These are phyloP conservation scores for Candida taoyuanica DNA, from an alignment of 805 yeast genomes.

Conservation along the genomic window DNA sequence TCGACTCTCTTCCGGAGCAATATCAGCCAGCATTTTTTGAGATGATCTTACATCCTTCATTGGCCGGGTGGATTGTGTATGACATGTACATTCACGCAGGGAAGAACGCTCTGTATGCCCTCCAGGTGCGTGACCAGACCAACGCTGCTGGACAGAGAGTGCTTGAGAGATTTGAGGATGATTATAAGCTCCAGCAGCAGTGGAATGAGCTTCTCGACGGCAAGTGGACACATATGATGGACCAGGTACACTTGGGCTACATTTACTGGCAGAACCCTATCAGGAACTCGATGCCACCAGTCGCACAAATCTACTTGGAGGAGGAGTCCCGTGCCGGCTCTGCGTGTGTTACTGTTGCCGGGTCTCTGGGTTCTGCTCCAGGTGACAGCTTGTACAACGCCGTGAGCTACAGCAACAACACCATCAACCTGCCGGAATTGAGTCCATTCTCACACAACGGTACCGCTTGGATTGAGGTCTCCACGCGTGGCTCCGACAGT, in stretches of 20 bases:
- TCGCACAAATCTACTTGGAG: slow-evolving; percentile 1
- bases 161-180: slow-evolving; percentile 6
- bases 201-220: slow-evolving; percentile 13
- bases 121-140: slow-evolving; percentile 11
- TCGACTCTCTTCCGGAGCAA: slow-evolving; percentile 6
- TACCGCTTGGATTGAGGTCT: slow-evolving; percentile 12
- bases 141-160: slow-evolving; percentile 9
- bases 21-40: slow-evolving; percentile 10
- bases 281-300: slow-evolving; percentile 11
- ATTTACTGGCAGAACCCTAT: slow-evolving; percentile 14
- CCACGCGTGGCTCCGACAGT: slow-evolving; percentile 8
- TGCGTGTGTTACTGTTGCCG: slow-evolving; percentile 7
- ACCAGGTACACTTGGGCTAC: slow-evolving; percentile 12
- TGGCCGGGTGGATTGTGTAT: slow-evolving; percentile 11
- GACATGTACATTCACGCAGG: slow-evolving; percentile 10
- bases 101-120: slow-evolving; percentile 7
- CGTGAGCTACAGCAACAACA: slow-evolving; percentile 10
- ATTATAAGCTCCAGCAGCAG: slow-evolving; percentile 2
- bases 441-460: slow-evolving; percentile 8
- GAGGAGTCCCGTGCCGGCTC: slow-evolving; percentile 11
- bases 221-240: slow-evolving; percentile 15
- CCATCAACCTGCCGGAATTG: slow-evolving; percentile 9
- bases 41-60: slow-evolving; percentile 10
- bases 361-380: slow-evolving; percentile 8
- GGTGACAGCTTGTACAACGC: slow-evolving; percentile 11